phyloP scores from a whole-genome alignment of 1,284 basidiomycete genomes.

The Fomitopsis palustris region DNA sequence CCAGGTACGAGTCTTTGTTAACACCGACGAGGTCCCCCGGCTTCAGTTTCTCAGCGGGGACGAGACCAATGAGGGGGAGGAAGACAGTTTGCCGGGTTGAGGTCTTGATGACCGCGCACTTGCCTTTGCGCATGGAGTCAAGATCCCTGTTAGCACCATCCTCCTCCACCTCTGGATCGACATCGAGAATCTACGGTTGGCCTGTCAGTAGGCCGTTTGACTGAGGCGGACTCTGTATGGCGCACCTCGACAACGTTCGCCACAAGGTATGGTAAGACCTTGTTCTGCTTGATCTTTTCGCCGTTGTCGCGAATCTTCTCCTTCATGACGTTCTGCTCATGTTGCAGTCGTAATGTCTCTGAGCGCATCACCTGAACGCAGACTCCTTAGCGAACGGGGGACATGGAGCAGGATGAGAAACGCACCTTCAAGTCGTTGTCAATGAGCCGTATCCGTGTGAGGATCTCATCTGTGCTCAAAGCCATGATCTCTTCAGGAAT shows the following conservation, averaged over 20 bases:
- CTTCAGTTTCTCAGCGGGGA: conserved; percentile 84
- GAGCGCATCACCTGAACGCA: conserved; percentile 85
- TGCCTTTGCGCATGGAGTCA: conserved; percentile 92
- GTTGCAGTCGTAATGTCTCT: conserved; percentile 87
- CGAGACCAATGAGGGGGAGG: conserved; percentile 95
- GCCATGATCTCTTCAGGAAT: conserved; percentile 79
- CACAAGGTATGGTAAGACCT: conserved; percentile 96
- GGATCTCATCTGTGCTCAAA: conserved; percentile 77
- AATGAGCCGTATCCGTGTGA: conserved; percentile 84
- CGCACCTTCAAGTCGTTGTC: conserved; percentile 92
- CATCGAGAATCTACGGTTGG: conserved; percentile 77
- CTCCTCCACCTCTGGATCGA: conserved; percentile 91
- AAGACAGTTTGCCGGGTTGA: conserved; percentile 98
- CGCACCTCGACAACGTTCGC: conserved; percentile 94
- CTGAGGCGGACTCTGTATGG: conserved; percentile 5
- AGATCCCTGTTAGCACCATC: conserved; percentile 93
- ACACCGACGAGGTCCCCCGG: conserved; percentile 97
- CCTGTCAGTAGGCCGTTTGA: neutral
- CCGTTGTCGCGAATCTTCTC: conserved; percentile 98
- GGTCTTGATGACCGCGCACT: conserved; percentile 99
- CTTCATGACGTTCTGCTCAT: conserved; percentile 95
- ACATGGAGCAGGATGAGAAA: neutral
- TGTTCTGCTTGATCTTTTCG: conserved; percentile 99
- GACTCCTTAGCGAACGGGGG: neutral
- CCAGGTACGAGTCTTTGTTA: conserved; percentile 99